Percentiles rank a stretch among this genome's conserved stretches.
Evolutionary conservation across 129 eudicot species (phyloP).

Genomic region (Artemisia argyi): DNA sequence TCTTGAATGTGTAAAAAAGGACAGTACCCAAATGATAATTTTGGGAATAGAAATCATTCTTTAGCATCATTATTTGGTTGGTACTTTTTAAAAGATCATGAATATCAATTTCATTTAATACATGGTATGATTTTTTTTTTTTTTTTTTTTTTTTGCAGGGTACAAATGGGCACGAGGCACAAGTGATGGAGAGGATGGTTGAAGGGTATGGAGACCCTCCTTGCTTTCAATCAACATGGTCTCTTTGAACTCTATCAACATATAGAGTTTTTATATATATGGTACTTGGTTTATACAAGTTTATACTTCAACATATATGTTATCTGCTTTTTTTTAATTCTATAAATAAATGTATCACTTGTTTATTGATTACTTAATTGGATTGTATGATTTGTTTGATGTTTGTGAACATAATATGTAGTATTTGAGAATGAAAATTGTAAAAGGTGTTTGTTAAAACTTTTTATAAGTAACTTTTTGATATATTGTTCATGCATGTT

Average conservation of each 20-base stretch:
- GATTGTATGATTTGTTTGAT: conserved; percentile 6
- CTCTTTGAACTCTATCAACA: conserved; percentile 30
- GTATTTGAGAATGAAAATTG: not conserved
- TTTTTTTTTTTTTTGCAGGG: conserved; percentile 49
- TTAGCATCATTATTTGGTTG: not conserved
- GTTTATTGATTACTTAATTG: conserved; percentile 20
- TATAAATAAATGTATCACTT: conserved; percentile 1
- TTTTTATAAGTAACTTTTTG: not conserved
- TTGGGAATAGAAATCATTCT: not conserved
- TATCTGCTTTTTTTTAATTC: not conserved
- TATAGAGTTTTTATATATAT: not conserved
- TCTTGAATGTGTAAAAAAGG: too few relatives aligned
- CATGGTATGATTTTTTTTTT: conserved; percentile 19
- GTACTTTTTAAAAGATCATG: not conserved
- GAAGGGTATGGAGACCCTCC: conserved; percentile 65
- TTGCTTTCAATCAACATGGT: conserved; percentile 61
- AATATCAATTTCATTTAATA: conserved; percentile 22
- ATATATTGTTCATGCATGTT: not conserved
- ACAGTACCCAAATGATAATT: too few relatives aligned
- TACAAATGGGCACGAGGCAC: conserved; percentile 57
- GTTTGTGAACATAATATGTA: not conserved
- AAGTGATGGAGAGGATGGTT: conserved; percentile 57
- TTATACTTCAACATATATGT: conserved; percentile 12
- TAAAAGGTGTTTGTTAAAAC: not conserved
- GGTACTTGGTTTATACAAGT: conserved; percentile 8